Evolutionary conservation across 225 moss, liverwort and hornwort genomes (phyloP).

Genomic region (Sphagnum tenellum): DNA sequence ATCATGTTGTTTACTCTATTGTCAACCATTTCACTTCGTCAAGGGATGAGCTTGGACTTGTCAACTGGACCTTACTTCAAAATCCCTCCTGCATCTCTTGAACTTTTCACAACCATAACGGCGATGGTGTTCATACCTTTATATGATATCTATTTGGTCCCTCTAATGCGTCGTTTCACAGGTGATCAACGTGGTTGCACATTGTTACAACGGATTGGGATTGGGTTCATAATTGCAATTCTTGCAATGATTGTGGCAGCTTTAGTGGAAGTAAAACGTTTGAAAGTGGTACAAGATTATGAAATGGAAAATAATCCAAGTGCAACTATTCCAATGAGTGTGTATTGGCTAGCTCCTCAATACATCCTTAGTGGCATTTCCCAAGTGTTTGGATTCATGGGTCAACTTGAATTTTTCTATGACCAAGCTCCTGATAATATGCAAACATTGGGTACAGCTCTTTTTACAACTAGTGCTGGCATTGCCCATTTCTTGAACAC

Average conservation of each 20-base stretch:
- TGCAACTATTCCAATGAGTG: too few species aligned
- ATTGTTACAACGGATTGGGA: not conserved
- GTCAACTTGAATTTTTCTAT: too few species aligned
- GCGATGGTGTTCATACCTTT: not conserved
- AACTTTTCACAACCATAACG: not conserved
- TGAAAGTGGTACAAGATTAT: not conserved
- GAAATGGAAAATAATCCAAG: too few species aligned
- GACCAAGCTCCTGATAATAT: too few species aligned
- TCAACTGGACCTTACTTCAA: not conserved
- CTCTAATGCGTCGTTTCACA: not conserved
- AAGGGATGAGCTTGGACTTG: conserved; percentile 1
- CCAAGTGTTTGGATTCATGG: too few species aligned
- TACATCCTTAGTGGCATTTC: too few species aligned
- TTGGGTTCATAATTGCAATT: not conserved
- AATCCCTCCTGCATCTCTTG: conserved; percentile 4
- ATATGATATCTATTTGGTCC: conserved; percentile 1
- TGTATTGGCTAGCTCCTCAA: too few species aligned
- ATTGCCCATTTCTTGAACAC: too few species aligned
- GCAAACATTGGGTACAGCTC: too few species aligned
- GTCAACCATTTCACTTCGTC: not conserved
- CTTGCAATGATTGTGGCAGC: not conserved
- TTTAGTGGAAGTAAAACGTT: not conserved
- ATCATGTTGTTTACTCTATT: not conserved
- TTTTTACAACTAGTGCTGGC: too few species aligned
- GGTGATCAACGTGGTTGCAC: not conserved